phyloP scores from a whole-genome alignment of 2,329 filamentous ascomycete species.

The Chalaropsis thielavioides region DNA sequence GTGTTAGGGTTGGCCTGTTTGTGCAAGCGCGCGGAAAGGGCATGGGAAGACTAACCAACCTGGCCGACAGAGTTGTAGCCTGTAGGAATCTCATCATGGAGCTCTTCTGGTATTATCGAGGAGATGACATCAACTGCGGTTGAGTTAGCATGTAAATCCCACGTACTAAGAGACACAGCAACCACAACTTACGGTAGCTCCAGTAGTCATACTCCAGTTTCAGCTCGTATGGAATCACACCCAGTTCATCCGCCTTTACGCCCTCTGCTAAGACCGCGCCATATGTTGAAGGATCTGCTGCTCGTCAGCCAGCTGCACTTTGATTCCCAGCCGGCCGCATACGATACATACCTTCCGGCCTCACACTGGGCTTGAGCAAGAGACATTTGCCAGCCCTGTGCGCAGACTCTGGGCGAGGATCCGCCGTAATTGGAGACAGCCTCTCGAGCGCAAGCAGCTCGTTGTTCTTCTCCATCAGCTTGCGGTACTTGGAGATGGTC shows the following conservation, averaged over 20 bases:
- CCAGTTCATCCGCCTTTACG: slow-evolving; percentile 51
- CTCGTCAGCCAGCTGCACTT: slow-evolving; percentile 21
- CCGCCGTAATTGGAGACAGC: slow-evolving; percentile 45
- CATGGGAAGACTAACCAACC: slow-evolving; percentile 41
- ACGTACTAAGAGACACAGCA: neutral
- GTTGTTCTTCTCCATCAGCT: slow-evolving; percentile 46
- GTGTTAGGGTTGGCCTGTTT: neutral
- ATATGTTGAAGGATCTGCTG: slow-evolving; percentile 57
- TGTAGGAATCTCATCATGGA: slow-evolving; percentile 65
- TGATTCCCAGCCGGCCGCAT: neutral
- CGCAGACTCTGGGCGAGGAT: slow-evolving; percentile 43
- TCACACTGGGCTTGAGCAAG: slow-evolving; percentile 43
- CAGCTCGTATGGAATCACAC: slow-evolving; percentile 60
- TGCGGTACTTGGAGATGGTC: slow-evolving; percentile 58
- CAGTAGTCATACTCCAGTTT: slow-evolving; percentile 72
- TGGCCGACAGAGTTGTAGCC: slow-evolving; percentile 86
- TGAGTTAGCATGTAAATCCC: slow-evolving; percentile 19
- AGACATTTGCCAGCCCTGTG: slow-evolving; percentile 46
- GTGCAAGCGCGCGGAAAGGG: neutral
- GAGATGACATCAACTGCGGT: slow-evolving; percentile 61
- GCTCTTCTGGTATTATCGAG: slow-evolving; percentile 64
- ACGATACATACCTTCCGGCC: slow-evolving; percentile 31
- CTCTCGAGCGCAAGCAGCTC: slow-evolving; percentile 54
- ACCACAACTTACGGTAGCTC: slow-evolving; percentile 51
- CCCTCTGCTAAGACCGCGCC: slow-evolving; percentile 54